Percentiles rank a stretch among this genome's conserved stretches.
phyloP scores from a whole-genome alignment of 768 basidiomycete genomes.

The Lyophyllum atratum region DNA sequence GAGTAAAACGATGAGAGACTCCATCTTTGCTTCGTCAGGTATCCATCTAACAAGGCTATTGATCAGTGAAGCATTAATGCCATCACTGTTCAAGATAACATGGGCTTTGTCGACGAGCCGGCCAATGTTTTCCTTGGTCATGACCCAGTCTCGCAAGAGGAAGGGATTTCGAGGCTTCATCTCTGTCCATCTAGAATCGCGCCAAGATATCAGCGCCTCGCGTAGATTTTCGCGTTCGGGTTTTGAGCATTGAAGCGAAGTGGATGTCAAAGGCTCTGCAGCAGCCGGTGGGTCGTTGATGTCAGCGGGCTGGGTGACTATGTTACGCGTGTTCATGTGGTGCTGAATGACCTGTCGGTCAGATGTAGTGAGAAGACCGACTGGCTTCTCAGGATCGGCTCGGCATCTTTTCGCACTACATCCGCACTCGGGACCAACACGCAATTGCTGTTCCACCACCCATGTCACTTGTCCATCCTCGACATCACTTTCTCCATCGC shows the following conservation, averaged over 20 bases:
- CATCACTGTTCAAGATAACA: not conserved
- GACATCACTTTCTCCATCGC: not conserved
- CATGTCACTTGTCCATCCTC: too few species aligned
- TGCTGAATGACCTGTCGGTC: not conserved
- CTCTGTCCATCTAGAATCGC: not conserved
- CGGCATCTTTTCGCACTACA: conserved; percentile 4
- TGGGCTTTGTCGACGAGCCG: conserved; percentile 1
- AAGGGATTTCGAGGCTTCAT: not conserved
- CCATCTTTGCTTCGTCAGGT: not conserved
- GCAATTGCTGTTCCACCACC: not conserved
- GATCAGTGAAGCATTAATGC: not conserved
- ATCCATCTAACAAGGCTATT: not conserved
- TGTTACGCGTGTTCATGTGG: not conserved
- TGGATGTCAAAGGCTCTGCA: conserved; percentile 6
- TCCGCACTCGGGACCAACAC: not conserved
- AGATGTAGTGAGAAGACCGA: not conserved
- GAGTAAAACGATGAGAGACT: not conserved
- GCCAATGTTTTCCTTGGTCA: not conserved
- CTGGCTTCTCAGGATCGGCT: not conserved
- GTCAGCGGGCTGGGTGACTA: too few species aligned
- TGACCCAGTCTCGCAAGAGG: conserved; percentile 4
- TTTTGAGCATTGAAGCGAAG: conserved; percentile 7
- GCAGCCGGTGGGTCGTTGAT: too few species aligned
- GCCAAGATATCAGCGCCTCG: not conserved
- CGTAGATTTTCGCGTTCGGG: conserved; percentile 8